These are phyloP conservation scores for Mallotus nudiflorus DNA, from an alignment of 345 rosid genomes.

Conservation along the genomic window DNA sequence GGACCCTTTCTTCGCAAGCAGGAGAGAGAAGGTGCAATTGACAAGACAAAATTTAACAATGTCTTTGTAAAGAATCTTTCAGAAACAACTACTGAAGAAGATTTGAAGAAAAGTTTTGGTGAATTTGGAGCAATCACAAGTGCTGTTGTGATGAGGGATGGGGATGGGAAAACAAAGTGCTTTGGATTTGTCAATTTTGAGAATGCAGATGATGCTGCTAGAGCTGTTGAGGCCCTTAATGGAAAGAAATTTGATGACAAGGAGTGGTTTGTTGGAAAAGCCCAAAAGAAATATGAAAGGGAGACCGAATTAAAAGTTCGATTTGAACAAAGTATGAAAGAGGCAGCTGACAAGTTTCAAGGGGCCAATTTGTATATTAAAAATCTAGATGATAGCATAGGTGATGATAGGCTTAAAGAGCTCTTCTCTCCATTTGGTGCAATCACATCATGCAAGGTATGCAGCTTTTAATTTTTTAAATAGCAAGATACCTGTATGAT, in stretches of 20 bases:
- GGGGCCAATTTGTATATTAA: slow-evolving; percentile 85
- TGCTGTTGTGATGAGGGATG: slow-evolving; percentile 82
- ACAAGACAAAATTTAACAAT: slow-evolving; percentile 65
- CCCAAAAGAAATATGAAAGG: slow-evolving; percentile 86
- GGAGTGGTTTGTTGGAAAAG: slow-evolving; percentile 94
- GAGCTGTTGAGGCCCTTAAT: slow-evolving; percentile 81
- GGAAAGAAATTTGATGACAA: slow-evolving; percentile 75
- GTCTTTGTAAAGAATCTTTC: slow-evolving; percentile 87
- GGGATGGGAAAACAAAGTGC: slow-evolving; percentile 77
- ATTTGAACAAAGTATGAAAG: slow-evolving; percentile 81
- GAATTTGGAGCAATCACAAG: slow-evolving; percentile 85
- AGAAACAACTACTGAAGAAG: slow-evolving; percentile 72
- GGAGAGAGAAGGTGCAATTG: slow-evolving; percentile 65
- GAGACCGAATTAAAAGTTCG: slow-evolving; percentile 61
- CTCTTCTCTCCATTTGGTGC: slow-evolving; percentile 72
- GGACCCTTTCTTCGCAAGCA: slow-evolving; percentile 94
- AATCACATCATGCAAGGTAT: slow-evolving; percentile 92
- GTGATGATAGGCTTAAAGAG: slow-evolving; percentile 87
- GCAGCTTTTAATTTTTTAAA: slow-evolving; percentile 5
- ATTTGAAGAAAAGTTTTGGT: slow-evolving; percentile 61
- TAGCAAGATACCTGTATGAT: background rate
- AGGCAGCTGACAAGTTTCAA: slow-evolving; percentile 80
- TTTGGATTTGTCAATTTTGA: slow-evolving; percentile 97
- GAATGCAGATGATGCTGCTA: slow-evolving; percentile 81
- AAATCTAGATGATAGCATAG: slow-evolving; percentile 77